Evolutionary conservation across 352 stramenopile species (phyloP), one percentile per base, ranked within the genome.

Genomic region (Globisporangium ultimum): DNA sequence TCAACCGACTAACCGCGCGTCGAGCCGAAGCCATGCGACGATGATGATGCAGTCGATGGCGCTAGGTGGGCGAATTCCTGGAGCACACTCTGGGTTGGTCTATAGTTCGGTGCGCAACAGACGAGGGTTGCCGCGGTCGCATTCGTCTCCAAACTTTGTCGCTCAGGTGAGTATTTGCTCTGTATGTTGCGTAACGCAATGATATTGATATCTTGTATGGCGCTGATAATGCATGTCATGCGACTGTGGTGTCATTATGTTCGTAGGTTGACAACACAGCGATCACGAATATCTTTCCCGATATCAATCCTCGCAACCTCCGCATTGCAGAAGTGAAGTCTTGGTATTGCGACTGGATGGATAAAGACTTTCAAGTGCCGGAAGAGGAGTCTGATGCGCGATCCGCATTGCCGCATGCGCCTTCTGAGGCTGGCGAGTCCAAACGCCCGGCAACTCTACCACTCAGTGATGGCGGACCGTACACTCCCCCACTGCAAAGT

Each of bases 291-390:
- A 91, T 94, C 17, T 94, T 94, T 48, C 81, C 81, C 0, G 85
- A 94, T 61, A 70, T 94, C 21, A 88, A 88, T 50, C 83, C 84
- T 21, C 74, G 82, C n/a, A 76, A 89, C 34, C 63, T 94, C 51
- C 70, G 85, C n/a, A 79, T 94, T 54, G 84, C 80, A 22, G 85
- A 94, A 62, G 83, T 94, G 0, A 82, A 79, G n/a, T 88, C 77
- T 9, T 94, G 85, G 85, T 42, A 80, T n/a, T 90, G 79, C 63
- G 54, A 56, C 15, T 94, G 83, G 85, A 90, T 91, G 80, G 48
- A 87, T 7, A 58, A 61, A 20, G 46, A 76, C 0, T 81, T 78
- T 45, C 48, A 18, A 5, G 61, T 67, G 9, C n/a, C 32, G n/a
- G 11, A 52, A 2, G 24, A 53, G n/a, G 22, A 43, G 54, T 14